Conservation (phyloP, 2,329 filamentous ascomycete genomes). For the Monosporascus sp. region DNA sequence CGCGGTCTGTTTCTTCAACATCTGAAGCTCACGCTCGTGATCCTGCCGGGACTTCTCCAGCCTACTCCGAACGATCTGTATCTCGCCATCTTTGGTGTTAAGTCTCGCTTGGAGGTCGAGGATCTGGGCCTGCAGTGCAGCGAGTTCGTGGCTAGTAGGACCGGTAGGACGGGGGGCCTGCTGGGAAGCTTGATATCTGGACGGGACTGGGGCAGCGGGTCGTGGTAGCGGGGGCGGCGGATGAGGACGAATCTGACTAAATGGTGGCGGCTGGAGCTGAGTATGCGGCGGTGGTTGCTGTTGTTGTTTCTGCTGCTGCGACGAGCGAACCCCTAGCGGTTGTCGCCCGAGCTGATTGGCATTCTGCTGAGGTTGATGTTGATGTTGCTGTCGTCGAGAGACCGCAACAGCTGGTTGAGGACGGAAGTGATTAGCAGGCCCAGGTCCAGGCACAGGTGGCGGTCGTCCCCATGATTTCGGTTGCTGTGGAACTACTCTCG, state of each 20-base stretch:
- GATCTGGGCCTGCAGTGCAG: conserved; percentile 48
- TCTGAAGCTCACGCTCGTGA: conserved; percentile 57
- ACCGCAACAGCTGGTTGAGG: conserved; percentile 11
- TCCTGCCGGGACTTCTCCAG: conserved; percentile 57
- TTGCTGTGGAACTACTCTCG: conserved; percentile 13
- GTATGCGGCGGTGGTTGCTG: not conserved
- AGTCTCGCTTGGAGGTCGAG: conserved; percentile 51
- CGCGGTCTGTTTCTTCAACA: conserved; percentile 57
- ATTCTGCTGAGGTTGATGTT: not conserved
- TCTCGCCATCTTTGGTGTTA: conserved; percentile 63
- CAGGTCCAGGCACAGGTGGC: conserved; percentile 9
- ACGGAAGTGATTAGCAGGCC: conserved; percentile 13
- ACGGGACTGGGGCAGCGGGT: conserved; percentile 22
- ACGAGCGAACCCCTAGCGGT: conserved; percentile 4
- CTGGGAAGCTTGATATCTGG: conserved; percentile 32
- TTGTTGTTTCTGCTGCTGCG: conserved; percentile 9
- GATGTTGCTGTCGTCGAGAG: conserved; percentile 1
- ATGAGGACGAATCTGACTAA: conserved; percentile 38
- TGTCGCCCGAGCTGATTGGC: not conserved
- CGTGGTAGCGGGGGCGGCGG: conserved; percentile 30
- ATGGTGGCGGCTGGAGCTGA: conserved; percentile 20
- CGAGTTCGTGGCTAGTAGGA: conserved; percentile 32
- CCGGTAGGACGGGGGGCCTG: conserved; percentile 21
- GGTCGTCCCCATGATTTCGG: conserved; percentile 16
- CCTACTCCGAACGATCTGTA: conserved; percentile 69